These are phyloP conservation scores for Penicillium maclennaniae DNA, from an alignment of 495 filamentous ascomycete genomes.

Conservation along the genomic window DNA sequence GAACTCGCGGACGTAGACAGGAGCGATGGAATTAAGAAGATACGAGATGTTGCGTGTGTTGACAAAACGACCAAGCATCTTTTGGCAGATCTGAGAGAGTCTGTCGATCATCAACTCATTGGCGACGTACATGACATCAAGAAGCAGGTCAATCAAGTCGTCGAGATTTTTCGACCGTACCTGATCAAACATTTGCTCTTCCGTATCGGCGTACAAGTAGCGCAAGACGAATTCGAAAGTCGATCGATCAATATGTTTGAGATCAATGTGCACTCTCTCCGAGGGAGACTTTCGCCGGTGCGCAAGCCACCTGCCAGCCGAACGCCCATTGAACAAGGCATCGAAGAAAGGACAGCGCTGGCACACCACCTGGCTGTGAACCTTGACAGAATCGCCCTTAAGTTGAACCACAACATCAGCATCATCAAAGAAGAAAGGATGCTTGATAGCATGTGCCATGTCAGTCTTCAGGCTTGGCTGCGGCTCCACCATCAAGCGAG, in stretches of 20 bases:
- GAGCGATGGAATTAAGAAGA: constrained; percentile 76
- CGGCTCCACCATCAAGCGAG: constrained; percentile 65
- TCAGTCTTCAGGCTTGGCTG: constrained; percentile 61
- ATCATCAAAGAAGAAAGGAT: constrained; percentile 65
- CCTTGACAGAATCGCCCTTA: constrained; percentile 57
- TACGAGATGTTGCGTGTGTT: constrained; percentile 82
- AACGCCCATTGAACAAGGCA: constrained; percentile 80
- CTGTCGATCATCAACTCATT: constrained; percentile 95
- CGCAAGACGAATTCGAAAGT: constrained; percentile 76
- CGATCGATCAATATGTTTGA: constrained; percentile 69
- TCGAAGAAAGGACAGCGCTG: constrained; percentile 90
- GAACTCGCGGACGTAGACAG: constrained; percentile 77
- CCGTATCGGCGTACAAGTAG: constrained; percentile 80
- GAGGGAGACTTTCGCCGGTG: constrained; percentile 53
- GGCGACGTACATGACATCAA: constrained; percentile 86
- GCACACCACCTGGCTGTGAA: constrained; percentile 75
- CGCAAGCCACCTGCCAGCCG: constrained; percentile 77
- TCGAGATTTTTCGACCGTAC: constrained; percentile 68
- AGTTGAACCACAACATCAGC: constrained; percentile 76
- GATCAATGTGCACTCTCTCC: constrained; percentile 67
- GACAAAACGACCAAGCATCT: constrained; percentile 79
- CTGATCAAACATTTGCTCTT: constrained; percentile 76
- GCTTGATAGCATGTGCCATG: constrained; percentile 60
- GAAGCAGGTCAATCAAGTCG: constrained; percentile 78
- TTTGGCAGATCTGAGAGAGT: constrained; percentile 84